Evolutionary conservation across 768 basidiomycete genomes (phyloP).

Genomic region (Kwoniella sp.): DNA sequence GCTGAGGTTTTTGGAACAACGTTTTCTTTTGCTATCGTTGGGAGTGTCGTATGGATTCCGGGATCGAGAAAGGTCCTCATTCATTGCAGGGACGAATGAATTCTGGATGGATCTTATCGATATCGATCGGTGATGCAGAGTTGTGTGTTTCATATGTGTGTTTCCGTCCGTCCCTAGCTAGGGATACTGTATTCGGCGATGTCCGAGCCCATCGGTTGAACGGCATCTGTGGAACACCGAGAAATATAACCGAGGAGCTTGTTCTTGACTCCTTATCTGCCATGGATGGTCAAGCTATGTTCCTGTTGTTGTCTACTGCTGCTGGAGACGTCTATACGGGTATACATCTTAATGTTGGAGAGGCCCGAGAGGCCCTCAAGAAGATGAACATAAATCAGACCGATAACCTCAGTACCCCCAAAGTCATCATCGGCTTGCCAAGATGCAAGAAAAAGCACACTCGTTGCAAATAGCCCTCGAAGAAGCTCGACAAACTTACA

Average conservation of each 20-base stretch:
- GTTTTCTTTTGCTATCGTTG: not conserved
- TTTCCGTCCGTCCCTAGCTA: not conserved
- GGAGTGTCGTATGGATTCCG: not conserved
- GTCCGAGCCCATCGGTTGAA: not conserved
- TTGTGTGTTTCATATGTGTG: not conserved
- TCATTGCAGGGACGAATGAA: not conserved
- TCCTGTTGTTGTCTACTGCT: no score
- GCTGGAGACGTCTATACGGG: no score
- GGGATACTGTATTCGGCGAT: not conserved
- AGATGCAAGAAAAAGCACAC: not conserved
- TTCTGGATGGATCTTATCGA: not conserved
- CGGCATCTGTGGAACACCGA: not conserved
- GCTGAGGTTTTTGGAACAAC: not conserved
- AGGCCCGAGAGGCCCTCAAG: not conserved
- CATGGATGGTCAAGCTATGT: not conserved
- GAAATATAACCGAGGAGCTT: not conserved
- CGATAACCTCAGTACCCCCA: no score
- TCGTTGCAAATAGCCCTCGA: not conserved
- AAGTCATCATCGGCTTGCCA: no score
- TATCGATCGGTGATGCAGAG: no score
- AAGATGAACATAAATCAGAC: no score
- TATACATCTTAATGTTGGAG: no score
- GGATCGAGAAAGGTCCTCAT: no score
- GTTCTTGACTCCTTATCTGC: not conserved
- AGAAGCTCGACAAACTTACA: conserved; percentile 2